Conservation (phyloP, 192 early-diverging fungal genomes). For the Linnemannia exigua region DNA sequence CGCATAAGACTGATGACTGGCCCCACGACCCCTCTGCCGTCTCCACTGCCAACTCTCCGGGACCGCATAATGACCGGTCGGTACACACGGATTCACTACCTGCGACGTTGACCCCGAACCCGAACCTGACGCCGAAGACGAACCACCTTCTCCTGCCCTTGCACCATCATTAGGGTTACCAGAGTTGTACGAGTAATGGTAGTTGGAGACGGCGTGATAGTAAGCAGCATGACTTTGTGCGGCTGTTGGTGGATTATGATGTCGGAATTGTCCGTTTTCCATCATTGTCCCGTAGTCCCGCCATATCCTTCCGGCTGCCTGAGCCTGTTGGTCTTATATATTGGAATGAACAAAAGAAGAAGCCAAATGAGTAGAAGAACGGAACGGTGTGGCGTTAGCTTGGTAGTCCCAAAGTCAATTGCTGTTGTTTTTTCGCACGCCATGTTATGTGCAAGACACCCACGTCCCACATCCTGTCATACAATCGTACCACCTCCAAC, state of each 20-base stretch:
- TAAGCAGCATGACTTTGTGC: constrained; percentile 52
- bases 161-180: background rate
- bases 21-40: constrained; percentile 16
- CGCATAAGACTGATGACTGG: constrained; percentile 27
- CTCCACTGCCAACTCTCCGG: constrained; percentile 25
- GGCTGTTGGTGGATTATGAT: constrained; percentile 15
- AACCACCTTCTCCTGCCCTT: background rate
- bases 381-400: background rate
- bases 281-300: constrained; percentile 41
- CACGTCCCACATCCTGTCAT: too few species aligned
- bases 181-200: constrained; percentile 29
- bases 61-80: constrained; percentile 7
- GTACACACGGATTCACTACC: constrained; percentile 11
- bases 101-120: background rate
- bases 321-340: constrained; percentile 19
- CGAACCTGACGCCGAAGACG: background rate
- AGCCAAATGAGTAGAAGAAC: background rate
- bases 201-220: constrained; percentile 53
- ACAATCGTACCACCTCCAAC: background rate
- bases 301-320: constrained; percentile 36
- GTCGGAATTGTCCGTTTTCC: constrained; percentile 1
- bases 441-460: too few species aligned
- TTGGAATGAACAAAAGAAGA: background rate
- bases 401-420: background rate
- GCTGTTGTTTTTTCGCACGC: background rate